Conservation (phyloP, 2,329 filamentous ascomycete species). For the Dactylellina drechsleri region DNA sequence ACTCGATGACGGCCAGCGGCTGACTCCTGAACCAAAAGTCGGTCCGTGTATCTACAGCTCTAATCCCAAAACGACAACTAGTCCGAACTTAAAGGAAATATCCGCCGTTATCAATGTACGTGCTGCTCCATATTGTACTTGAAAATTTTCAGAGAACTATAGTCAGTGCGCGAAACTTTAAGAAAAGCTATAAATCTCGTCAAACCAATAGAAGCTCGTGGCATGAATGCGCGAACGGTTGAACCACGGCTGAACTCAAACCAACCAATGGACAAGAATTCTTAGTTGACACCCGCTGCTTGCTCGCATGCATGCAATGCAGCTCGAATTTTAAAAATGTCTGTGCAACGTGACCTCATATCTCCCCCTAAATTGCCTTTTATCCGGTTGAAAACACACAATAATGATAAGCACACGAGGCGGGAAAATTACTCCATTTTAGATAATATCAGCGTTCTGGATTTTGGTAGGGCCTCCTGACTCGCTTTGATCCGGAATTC, state of each 20-base stretch:
- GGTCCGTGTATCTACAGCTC: constrained; percentile 1
- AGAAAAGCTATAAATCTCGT: too few relatives aligned
- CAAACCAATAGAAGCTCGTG: too few relatives aligned
- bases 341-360: constrained; percentile 16
- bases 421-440: too few relatives aligned
- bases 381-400: constrained; percentile 4
- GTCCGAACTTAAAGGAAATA: neutral
- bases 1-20: too few relatives aligned
- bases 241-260: constrained; percentile 23
- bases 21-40: too few relatives aligned
- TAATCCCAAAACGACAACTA: too few relatives aligned
- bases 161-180: constrained; percentile 27
- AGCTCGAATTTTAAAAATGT: constrained; percentile 37
- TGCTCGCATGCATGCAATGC: constrained; percentile 15
- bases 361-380: constrained; percentile 19
- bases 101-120: constrained; percentile 1
- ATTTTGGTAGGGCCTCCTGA: neutral
- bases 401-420: too few relatives aligned
- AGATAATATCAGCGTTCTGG: too few relatives aligned
- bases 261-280: neutral
- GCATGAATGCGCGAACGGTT: too few relatives aligned
- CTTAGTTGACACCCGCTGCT: neutral
- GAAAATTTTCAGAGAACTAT: too few relatives aligned
- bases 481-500: constrained; percentile 24
- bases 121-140: too few relatives aligned